These are phyloP conservation scores for Apiotrichum montevideense DNA, from an alignment of 1,284 basidiomycete genomes.

Conservation along the genomic window DNA sequence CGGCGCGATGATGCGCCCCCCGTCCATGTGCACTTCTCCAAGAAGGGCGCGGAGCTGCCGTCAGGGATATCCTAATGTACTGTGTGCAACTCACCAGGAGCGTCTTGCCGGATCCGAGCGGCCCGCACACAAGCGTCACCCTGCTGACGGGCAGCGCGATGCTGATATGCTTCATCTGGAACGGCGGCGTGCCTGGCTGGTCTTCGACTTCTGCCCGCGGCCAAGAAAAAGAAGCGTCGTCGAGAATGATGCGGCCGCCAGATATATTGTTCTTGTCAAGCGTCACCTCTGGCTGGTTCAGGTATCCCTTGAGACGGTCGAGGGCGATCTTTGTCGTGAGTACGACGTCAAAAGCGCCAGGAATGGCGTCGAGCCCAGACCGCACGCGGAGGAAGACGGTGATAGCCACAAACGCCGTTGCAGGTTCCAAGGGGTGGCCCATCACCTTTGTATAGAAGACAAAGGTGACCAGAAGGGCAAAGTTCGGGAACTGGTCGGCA, in stretches of 20 bases:
- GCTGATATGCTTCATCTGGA: slow-evolving; percentile 27
- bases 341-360: slow-evolving; percentile 28
- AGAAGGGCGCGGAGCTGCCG: slow-evolving; percentile 37
- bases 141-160: slow-evolving; percentile 29
- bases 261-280: slow-evolving; percentile 12
- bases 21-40: slow-evolving; percentile 33
- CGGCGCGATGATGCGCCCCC: slow-evolving; percentile 26
- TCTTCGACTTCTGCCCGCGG: slow-evolving; percentile 14
- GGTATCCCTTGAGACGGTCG: slow-evolving; percentile 31
- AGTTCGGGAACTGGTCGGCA: slow-evolving; percentile 32
- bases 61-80: not conserved
- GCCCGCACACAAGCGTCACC: slow-evolving; percentile 42
- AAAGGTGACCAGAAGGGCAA: slow-evolving; percentile 40
- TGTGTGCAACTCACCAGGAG: slow-evolving; percentile 29
- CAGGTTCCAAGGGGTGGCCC: slow-evolving; percentile 29
- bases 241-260: slow-evolving; percentile 20
- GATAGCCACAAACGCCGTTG: slow-evolving; percentile 42
- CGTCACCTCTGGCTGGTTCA: slow-evolving; percentile 37
- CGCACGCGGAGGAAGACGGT: slow-evolving; percentile 35
- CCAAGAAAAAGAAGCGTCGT: slow-evolving; percentile 35
- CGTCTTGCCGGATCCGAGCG: slow-evolving; percentile 44
- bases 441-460: slow-evolving; percentile 40
- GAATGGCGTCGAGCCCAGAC: slow-evolving; percentile 27
- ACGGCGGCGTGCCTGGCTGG: slow-evolving; percentile 6
- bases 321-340: slow-evolving; percentile 35